Base-by-base conservation (phyloP, 352 stramenopile species). In the Pythium sukuiense region DNA sequence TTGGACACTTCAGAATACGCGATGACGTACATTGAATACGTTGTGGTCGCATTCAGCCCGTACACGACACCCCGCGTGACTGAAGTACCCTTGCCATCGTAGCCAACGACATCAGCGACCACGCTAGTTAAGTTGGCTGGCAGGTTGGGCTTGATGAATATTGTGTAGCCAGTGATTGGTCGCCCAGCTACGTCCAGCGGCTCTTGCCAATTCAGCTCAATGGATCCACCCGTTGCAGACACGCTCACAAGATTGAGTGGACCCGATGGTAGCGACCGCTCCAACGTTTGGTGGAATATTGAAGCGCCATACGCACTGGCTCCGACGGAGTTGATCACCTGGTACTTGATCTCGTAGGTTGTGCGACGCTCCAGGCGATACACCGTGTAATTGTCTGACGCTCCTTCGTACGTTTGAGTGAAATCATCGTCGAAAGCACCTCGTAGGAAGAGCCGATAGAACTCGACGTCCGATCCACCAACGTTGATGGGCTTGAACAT, bases 401-500 rank as follows among this genome's bases (percentile, higher is more conserved):
- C 8, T 18, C 71, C 70, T 9, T 71, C 56, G 53, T 87, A 89
- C 6, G 76, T 32, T 9, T 70, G 32, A 1, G 32, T 27, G 46
- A 80, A 84, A 0, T 65, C 71, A 4, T 27, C 1, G 7, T 76
- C 71, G 0, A 54, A 55, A 0, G 77, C 55, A 9, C 61, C 70
- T 24, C 67, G 70, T 0, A 83, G 59, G 20, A 71, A 85, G 24
- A 91, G 46, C 7, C 61, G 55, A 59, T 87, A 89, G 43, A 66
- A 20, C 18, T 76, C 56, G 1, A 88, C 82, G n/a, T 62, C 59
- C 0, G 77, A 76, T 0, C 79, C 81, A 14, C 79, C 83, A 18
- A 82, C 24, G 27, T 90, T 87, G 12, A 74, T 6, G 0, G 79
- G 74, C 11, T 76, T 72, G 46, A 74, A 76, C 81, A 90, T 90